Base-by-base conservation (phyloP, 805 yeast species). In the Cyberlindnera bimundalis region DNA sequence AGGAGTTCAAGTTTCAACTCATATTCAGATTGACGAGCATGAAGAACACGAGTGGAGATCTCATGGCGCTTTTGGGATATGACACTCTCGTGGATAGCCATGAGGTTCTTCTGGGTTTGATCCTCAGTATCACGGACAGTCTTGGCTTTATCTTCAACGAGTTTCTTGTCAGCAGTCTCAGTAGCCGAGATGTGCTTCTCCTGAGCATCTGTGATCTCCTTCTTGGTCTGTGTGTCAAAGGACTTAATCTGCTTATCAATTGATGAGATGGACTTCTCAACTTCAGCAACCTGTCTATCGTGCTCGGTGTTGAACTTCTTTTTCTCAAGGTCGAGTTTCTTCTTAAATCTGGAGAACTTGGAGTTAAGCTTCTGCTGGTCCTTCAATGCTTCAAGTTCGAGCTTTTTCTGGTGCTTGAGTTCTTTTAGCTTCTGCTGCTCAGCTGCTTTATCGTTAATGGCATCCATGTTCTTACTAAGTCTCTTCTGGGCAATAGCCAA, bases 21-120 rank as follows among this genome's bases (percentile, higher is more conserved):
- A 28, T 52, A 54, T 38, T 57, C 60, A 2, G 55, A 51, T 18
- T 52, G 52, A 33, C 53, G 53, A 9, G 61, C 60, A n/a, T 47
- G 47, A 5, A 56, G 30, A 7, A 57, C 59, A 38, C 55, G 51
- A 1, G 58, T 33, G 21, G 52, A 39, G 20, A 57, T 51, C 26
- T 50, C 56, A 27, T 40, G 42, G 29, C 48, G 50, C 36, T 52
- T 50, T 38, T 57, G 61, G 1, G 49, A 21, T 16, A 48, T 39
- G 36, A 49, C 52, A 32, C 43, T 28, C 18, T 50, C 49, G 34
- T 45, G 50, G 30, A 57, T 55, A 2, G 47, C 46, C 15, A 38
- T 33, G 26, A 30, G 21, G 29, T 53, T 48, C 17, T 37, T 30
- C 39, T 46, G 44, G 13, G 51, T 56, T 16, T 45, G 29, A 11